Evolutionary conservation across 1,284 basidiomycete genomes (phyloP), one percentile per base, ranked within the genome.

Genomic region (Tetrapyrgos nigripes): DNA sequence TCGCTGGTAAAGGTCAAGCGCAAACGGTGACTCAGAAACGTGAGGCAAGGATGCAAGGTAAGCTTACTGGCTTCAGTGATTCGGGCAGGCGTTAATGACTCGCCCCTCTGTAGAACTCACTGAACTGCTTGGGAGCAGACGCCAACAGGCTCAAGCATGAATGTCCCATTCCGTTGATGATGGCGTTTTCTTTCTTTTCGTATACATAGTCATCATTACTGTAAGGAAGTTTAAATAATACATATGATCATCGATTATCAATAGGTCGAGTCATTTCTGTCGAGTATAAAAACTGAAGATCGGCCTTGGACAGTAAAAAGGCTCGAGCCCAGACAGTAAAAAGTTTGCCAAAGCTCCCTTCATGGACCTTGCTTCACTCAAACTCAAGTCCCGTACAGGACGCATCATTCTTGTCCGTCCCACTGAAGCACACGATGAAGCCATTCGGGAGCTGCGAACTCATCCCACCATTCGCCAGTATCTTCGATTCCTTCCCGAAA

Each of bases 1-100:
- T 93, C 70, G 89, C 91, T 48, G 91, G 91, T 0, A 90, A 85
- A 64, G 90, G 87, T 68, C 81, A 79, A 50, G 85, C 77, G 3
- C 90, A 92, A 66, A 91, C 86, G 0, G 83, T 82, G 60, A 82
- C 87, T 40, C 84, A 91, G 68, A 88, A 85, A 73, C 86, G 84
- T 66, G 87, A 93, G 70, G 88, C 91, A 5, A 80, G 90, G 58
- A 71, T 92, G 50, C 86, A 91, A 82, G 90, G 91, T 88, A 57
- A 45, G 73, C 65, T 45, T 35, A 31, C 46, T 48, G 28, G 21
- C n/a, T 64, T 57, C 53, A 59, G 31, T 5, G 43, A 28, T n/a
- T 56, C 44, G 23, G 52, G 17, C 10, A 14, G 65, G 61, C 64
- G 57, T 63, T 70, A 37, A 56, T 58, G 28, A 35, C 31, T 23